Base-by-base conservation (phyloP, 495 filamentous ascomycete genomes). In the Hyaloscypha hepaticicola region DNA sequence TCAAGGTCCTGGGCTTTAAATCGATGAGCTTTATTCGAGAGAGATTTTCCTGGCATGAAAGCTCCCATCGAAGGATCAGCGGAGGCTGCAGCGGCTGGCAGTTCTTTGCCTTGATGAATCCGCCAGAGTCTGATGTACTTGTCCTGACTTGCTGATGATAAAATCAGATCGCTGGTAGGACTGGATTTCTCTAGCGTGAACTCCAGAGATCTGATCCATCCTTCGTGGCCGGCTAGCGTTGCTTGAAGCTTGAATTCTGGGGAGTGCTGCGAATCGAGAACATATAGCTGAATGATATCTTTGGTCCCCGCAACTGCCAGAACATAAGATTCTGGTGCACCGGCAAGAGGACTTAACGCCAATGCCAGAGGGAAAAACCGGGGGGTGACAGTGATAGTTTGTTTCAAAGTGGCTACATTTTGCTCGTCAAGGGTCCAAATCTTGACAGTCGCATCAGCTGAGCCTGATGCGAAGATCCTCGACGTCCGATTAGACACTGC, bases 91-190 rank as follows among this genome's bases (percentile, higher is more conserved):
- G 65, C 73, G 12, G 66, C 66, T 0, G 88, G 87, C n/a, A 88
- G 74, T 14, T 83, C 80, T 25, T 85, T 83, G 19, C 89, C 90
- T 58, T 84, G 81, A 59, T 88, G 90, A 25, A 98, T 73, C 55
- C 93, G 85, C 96, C 95, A 99, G 25, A 99, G 81, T 48, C 95
- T 88, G 73, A 98, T 89, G 70, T 97, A 99, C 75, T 94, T 97
- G 70, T 99, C 95, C 76, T 99, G 95, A 72, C 93, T 96, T 7
- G 93, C 93, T 26, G 94, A 97, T 1, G 96, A 92, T 14, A 99
- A 80, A 55, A 98, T 75, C 19, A 98, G 72, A 74, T 96, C 92
- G 50, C 82, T 83, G 3, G 73, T 75, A 1, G 65, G 53, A 12
- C 76, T 73, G 22, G 74, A 75, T 45, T 75, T 84, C 69, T 96